Percentiles rank a stretch among this genome's conserved stretches.
These are phyloP conservation scores for Fusarium armeniacum DNA, from an alignment of 2,329 filamentous ascomycete species.

Conservation along the genomic window DNA sequence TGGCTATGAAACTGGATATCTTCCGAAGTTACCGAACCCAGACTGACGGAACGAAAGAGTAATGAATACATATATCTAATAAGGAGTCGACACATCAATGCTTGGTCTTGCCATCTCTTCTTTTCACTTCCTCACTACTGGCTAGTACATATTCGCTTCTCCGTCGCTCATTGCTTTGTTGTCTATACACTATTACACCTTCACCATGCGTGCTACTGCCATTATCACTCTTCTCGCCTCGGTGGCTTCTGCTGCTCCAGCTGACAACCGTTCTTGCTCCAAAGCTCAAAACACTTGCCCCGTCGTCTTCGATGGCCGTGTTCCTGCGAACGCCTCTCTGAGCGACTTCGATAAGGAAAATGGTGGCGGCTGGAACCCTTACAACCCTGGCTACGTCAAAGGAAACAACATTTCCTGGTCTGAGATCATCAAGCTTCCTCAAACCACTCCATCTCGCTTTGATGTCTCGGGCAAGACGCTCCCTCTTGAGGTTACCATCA, in stretches of 20 bases:
- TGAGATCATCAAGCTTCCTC: slow-evolving; percentile 63
- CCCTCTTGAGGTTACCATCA: slow-evolving; percentile 68
- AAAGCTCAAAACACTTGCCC: slow-evolving; percentile 35
- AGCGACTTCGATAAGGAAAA: slow-evolving; percentile 60
- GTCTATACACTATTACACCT: slow-evolving; percentile 16
- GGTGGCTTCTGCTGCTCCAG: slow-evolving; percentile 37
- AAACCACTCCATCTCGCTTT: slow-evolving; percentile 55
- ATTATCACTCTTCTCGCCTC: slow-evolving; percentile 38
- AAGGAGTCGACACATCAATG: neutral
- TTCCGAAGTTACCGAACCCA: slow-evolving; percentile 32
- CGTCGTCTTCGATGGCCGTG: slow-evolving; percentile 63
- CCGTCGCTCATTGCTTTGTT: slow-evolving; percentile 17
- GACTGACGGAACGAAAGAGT: neutral
- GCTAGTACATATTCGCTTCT: slow-evolving; percentile 41
- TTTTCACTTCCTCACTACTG: slow-evolving; percentile 38
- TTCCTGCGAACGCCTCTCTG: slow-evolving; percentile 56
- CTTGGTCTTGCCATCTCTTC: neutral
- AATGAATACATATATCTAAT: neutral
- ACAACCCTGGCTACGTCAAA: slow-evolving; percentile 66
- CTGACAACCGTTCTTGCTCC: slow-evolving; percentile 12
- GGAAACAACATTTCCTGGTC: slow-evolving; percentile 67
- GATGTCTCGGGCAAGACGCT: slow-evolving; percentile 57
- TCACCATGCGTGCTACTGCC: slow-evolving; percentile 37
- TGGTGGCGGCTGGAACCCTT: slow-evolving; percentile 56
- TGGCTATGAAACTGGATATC: slow-evolving; percentile 19